These are phyloP conservation scores for Filobasidium uniguttulatum DNA, from an alignment of 1,284 basidiomycete genomes.

Conservation along the genomic window DNA sequence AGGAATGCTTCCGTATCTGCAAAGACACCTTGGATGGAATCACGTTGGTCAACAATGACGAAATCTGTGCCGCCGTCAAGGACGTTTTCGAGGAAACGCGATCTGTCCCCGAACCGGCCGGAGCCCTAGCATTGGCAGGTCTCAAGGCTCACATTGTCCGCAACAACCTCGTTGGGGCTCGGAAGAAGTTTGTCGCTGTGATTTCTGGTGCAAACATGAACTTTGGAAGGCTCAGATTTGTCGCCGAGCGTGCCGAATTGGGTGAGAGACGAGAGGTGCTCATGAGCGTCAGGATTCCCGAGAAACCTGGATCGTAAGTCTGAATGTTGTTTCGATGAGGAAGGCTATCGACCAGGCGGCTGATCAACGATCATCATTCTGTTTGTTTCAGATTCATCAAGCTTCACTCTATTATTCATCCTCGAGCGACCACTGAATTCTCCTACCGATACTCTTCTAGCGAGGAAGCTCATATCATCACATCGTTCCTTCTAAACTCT, in stretches of 20 bases:
- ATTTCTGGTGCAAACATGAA: constrained; percentile 99
- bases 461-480: constrained; percentile 61
- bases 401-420: constrained; percentile 75
- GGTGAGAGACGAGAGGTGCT: constrained; percentile 91
- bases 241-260: constrained; percentile 91
- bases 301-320: constrained; percentile 74
- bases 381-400: constrained; percentile 56
- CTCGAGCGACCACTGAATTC: constrained; percentile 91
- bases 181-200: constrained; percentile 80
- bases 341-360: neutral
- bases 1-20: constrained; percentile 88
- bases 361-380: too few relatives aligned
- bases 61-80: constrained; percentile 97
- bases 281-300: constrained; percentile 84
- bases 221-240: constrained; percentile 88
- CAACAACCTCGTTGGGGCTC: constrained; percentile 65
- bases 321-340: constrained; percentile 2
- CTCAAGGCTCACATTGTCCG: constrained; percentile 75
- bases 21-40: constrained; percentile 71
- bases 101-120: constrained; percentile 89
- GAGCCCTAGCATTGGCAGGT: constrained; percentile 85
- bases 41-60: constrained; percentile 81
- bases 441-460: constrained; percentile 61
- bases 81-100: constrained; percentile 97
- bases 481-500: constrained; percentile 76